These are phyloP conservation scores for Fusarium staphyleae DNA, from an alignment of 2,329 filamentous ascomycete species.

Conservation along the genomic window DNA sequence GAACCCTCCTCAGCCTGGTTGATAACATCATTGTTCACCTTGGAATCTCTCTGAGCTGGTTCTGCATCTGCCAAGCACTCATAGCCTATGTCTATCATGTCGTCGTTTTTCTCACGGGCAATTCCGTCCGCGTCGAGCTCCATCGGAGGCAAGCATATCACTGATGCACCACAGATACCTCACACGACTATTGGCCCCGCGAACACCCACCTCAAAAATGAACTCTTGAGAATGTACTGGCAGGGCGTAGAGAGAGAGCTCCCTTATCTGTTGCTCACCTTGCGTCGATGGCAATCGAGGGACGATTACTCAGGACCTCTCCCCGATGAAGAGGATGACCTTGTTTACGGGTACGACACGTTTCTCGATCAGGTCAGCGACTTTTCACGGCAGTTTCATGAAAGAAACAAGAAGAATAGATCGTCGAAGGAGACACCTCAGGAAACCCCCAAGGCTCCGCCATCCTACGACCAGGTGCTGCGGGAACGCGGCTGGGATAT, in stretches of 20 bases:
- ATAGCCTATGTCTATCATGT: constrained; percentile 1
- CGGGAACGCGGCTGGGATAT: constrained; percentile 34
- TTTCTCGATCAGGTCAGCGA: constrained; percentile 49
- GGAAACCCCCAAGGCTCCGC: constrained; percentile 8
- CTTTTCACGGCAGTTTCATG: constrained; percentile 41
- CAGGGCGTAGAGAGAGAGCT: constrained; percentile 46
- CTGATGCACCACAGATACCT: constrained; percentile 8
- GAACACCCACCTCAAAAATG: constrained; percentile 1
- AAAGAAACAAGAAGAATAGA: constrained; percentile 26
- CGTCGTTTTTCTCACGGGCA: background rate
- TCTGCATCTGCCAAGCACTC: too few species aligned
- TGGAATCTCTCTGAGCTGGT: too few species aligned
- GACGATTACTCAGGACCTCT: constrained; percentile 20
- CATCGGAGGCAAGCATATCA: constrained; percentile 1
- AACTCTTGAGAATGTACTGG: constrained; percentile 47
- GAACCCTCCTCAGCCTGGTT: too few species aligned
- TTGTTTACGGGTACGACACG: constrained; percentile 49
- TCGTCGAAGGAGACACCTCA: background rate
- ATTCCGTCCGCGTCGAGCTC: background rate
- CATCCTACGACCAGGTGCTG: constrained; percentile 35
- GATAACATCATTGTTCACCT: too few species aligned
- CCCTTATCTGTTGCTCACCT: constrained; percentile 45
- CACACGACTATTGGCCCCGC: constrained; percentile 11
- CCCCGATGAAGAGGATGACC: constrained; percentile 40
- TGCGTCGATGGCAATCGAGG: constrained; percentile 44